Percentiles rank a stretch among this genome's conserved stretches.
phyloP scores from a whole-genome alignment of 805 yeast genomes.

The Zygoascus bituminiphila region DNA sequence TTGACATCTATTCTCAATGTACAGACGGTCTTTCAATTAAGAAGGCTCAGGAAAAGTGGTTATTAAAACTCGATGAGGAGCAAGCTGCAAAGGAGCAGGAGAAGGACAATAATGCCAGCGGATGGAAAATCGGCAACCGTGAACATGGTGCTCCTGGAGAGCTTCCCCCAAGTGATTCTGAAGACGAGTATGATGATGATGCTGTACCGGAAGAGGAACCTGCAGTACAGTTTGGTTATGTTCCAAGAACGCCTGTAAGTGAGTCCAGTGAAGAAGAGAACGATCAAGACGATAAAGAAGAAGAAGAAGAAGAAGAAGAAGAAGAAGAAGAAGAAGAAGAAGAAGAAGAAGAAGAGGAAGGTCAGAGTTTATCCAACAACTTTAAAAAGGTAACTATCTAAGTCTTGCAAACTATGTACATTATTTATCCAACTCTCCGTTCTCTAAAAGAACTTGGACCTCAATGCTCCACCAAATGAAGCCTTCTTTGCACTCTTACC shows the following conservation, averaged over 20 bases:
- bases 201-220: slow-evolving; percentile 4
- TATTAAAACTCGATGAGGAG: slow-evolving; percentile 48
- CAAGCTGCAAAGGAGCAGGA: slow-evolving; percentile 34
- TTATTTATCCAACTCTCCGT: neutral
- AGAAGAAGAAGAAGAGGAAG: too few relatives aligned
- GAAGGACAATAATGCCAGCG: slow-evolving; percentile 41
- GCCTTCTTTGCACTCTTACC: slow-evolving; percentile 21
- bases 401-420: neutral
- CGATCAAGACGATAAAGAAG: slow-evolving; percentile 21
- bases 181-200: slow-evolving; percentile 13
- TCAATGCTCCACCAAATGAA: slow-evolving; percentile 16
- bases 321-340: slow-evolving; percentile 19
- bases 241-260: neutral
- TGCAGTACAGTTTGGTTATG: slow-evolving; percentile 7
- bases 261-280: slow-evolving; percentile 22
- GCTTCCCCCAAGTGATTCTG: slow-evolving; percentile 22
- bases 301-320: slow-evolving; percentile 23
- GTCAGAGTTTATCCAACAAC: neutral
- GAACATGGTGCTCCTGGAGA: slow-evolving; percentile 39
- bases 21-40: slow-evolving; percentile 70
- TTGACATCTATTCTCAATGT: slow-evolving; percentile 68
- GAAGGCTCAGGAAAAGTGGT: slow-evolving; percentile 66
- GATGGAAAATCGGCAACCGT: slow-evolving; percentile 74
- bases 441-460: slow-evolving; percentile 2
- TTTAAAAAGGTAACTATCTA: neutral